These are phyloP conservation scores for Colletotrichum ledebouriae DNA, from an alignment of 2,329 filamentous ascomycete genomes.

Conservation along the genomic window DNA sequence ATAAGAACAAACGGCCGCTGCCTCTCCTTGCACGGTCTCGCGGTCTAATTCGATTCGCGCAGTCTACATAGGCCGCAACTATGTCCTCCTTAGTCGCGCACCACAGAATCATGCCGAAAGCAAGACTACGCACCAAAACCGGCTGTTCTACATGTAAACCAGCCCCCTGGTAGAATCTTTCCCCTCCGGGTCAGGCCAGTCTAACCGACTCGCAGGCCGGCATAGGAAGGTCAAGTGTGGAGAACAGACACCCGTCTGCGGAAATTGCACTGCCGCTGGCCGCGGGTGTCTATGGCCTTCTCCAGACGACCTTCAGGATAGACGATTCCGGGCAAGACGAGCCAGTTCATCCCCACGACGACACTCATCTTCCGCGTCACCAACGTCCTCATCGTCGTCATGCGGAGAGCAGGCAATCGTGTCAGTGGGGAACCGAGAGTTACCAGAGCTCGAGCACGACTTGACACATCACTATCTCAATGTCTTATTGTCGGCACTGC, in stretches of 20 bases:
- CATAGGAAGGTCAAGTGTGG: conserved; percentile 18
- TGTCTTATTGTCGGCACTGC: not conserved
- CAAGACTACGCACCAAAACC: conserved; percentile 8
- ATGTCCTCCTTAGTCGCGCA: not conserved
- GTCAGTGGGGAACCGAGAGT: not conserved
- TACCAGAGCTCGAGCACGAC: conserved; percentile 4
- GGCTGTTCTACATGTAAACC: conserved; percentile 9
- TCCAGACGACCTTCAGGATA: not conserved
- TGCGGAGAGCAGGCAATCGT: not conserved
- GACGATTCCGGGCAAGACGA: not conserved
- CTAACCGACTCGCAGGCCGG: not conserved
- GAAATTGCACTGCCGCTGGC: not conserved
- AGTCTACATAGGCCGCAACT: not conserved
- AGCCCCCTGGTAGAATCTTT: not conserved
- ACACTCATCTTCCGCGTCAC: not conserved
- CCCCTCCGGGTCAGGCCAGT: not conserved
- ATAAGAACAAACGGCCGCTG: not conserved
- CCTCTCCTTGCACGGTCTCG: no score
- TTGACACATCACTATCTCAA: conserved; percentile 13
- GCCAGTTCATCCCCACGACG: not conserved
- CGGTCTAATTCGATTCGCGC: not conserved
- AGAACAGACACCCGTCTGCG: conserved; percentile 13
- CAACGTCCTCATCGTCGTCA: not conserved
- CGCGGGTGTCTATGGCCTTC: conserved; percentile 8
- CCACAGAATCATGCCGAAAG: not conserved